Evolutionary conservation across 164 flowering plant species (phyloP).

Genomic region (Echeveria elegans): DNA sequence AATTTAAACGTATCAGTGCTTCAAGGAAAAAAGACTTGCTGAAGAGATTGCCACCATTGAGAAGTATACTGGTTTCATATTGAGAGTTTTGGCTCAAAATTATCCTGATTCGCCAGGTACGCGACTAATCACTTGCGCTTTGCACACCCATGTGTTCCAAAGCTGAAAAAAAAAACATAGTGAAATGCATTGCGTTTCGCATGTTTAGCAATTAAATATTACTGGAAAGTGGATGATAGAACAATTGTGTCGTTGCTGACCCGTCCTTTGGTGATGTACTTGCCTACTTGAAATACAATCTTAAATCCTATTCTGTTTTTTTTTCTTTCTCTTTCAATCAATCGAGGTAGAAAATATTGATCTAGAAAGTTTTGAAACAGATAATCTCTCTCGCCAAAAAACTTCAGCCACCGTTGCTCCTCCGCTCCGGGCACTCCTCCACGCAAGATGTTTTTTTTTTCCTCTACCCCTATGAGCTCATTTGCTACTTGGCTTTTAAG

Average conservation of each 20-base stretch:
- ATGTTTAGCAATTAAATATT: constrained; percentile 88
- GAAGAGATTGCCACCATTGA: constrained; percentile 69
- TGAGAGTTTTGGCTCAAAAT: constrained; percentile 88
- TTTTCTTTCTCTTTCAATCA: too few species aligned
- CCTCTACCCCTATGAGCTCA: too few species aligned
- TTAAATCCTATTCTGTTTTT: not conserved
- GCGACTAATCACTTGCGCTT: not conserved
- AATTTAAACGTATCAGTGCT: too few species aligned
- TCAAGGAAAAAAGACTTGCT: constrained; percentile 27
- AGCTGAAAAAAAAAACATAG: not conserved
- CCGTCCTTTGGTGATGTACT: constrained; percentile 97
- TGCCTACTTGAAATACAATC: not conserved
- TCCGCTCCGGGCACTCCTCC: too few species aligned
- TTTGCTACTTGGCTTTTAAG: too few species aligned
- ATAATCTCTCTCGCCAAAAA: too few species aligned
- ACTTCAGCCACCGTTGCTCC: too few species aligned
- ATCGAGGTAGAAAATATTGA: too few species aligned
- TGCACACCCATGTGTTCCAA: not conserved
- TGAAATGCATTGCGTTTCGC: constrained; percentile 14
- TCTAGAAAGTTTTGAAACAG: too few species aligned
- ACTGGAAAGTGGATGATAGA: constrained; percentile 91
- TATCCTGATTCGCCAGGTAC: constrained; percentile 95
- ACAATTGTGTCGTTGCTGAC: constrained; percentile 93
- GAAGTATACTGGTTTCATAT: constrained; percentile 80
- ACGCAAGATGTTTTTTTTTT: too few species aligned